Base-by-base conservation (phyloP, 2,329 filamentous ascomycete genomes). In the Stemphylium beticola region DNA sequence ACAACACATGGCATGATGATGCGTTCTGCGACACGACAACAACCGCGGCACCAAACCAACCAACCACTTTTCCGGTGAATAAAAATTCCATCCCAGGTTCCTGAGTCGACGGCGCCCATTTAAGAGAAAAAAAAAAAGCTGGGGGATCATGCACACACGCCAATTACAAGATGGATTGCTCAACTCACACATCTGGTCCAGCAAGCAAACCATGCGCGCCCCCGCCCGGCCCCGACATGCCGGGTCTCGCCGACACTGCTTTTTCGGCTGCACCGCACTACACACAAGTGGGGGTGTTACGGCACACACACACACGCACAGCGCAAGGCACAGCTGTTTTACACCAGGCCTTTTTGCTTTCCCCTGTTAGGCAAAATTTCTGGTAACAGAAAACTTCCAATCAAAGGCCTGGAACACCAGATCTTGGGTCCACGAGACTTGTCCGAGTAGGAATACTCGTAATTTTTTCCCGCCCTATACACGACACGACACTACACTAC, bases 161-260 rank as follows among this genome's bases (percentile, higher is more conserved):
- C 22, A 24, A 24, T 24, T 7, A 24, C 22, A 24, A 24, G 22
- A 24, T 24, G 22, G 31, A 33, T 29, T 20, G 29, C 20, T 29
- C 37, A 17, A 15, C 18, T 15, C 20, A 7, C 22, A 24, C 22
- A 4, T 4, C 36, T n/a, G 17, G 20, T 39, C 32, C 44, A 38
- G 22, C 31, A 33, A 37, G 22, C 20, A 22, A 31, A 22, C 22
- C 22, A 24, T 7, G 22, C 22, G 31, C 22, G 31, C 32, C 24
- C 45, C 51, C 44, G 52, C 49, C 14, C 39, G 40, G 46, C 38
- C 26, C 51, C 55, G 18, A 34, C 22, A 34, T 40, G 51, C 51
- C 55, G 55, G 42, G 46, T 49, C 55, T 57, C 55, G 55, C 55
- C 55, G 55, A 57, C 37, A 46, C 55, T 38, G 43, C 24, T 7